phyloP scores from a whole-genome alignment of 495 filamentous ascomycete genomes.

The Penicillium bovifimosum region DNA sequence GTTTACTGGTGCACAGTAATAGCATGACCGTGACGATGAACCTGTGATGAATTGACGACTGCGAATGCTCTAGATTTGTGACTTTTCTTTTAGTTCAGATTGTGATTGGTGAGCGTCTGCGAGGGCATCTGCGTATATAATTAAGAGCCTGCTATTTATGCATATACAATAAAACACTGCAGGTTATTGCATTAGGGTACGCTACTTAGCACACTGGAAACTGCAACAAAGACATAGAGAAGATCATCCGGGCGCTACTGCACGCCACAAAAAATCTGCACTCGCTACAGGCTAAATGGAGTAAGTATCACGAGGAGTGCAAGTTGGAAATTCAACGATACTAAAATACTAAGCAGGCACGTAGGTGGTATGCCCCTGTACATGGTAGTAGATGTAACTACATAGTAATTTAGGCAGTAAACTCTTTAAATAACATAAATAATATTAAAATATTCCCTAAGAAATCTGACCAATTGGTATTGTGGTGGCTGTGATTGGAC shows the following conservation, averaged over 20 bases:
- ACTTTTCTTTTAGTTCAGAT: background rate
- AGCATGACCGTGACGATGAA: slow-evolving; percentile 89
- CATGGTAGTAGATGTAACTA: too few relatives aligned
- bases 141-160: too few relatives aligned
- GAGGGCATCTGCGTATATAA: too few relatives aligned
- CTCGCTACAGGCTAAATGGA: background rate
- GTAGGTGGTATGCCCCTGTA: too few relatives aligned
- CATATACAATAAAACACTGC: too few relatives aligned
- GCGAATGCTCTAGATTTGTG: slow-evolving; percentile 5
- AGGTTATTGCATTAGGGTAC: too few relatives aligned
- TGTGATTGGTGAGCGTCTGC: too few relatives aligned
- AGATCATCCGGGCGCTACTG: slow-evolving; percentile 9
- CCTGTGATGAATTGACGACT: slow-evolving; percentile 41
- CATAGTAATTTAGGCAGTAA: too few relatives aligned
- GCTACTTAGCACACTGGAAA: background rate
- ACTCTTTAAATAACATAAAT: background rate
- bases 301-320: background rate
- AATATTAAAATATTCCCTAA: background rate
- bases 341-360: too few relatives aligned
- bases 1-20: slow-evolving; percentile 78
- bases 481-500: slow-evolving; percentile 4
- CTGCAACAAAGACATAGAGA: background rate
- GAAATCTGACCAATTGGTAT: slow-evolving; percentile 5
- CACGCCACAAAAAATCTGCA: slow-evolving; percentile 10
- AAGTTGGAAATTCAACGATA: background rate